Evolutionary conservation across 495 filamentous ascomycete genomes (phyloP).

Genomic region (Penicillium pancosmium): DNA sequence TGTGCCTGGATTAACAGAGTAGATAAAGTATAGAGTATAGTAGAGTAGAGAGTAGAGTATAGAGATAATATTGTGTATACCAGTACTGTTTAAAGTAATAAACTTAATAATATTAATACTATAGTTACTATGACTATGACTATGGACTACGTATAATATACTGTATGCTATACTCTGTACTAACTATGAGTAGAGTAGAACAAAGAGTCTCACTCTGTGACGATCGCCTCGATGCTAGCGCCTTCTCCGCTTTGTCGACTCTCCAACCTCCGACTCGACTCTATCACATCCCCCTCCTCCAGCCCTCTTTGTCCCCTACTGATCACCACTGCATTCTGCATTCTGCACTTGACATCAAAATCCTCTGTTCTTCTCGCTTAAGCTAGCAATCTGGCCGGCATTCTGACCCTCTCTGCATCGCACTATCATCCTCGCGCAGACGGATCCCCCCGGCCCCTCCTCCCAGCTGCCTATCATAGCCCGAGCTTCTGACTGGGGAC

Average conservation of each 20-base stretch:
- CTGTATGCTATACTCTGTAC: not conserved
- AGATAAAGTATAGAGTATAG: not conserved
- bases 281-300: slow-evolving; percentile 1
- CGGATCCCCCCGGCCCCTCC: slow-evolving; percentile 10
- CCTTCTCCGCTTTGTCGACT: slow-evolving; percentile 7
- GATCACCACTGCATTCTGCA: slow-evolving; percentile 20
- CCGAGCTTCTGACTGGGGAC: slow-evolving; percentile 14
- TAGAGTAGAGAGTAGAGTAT: not conserved
- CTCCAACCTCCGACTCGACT: not conserved
- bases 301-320: not conserved
- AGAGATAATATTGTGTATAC: no score
- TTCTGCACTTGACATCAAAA: no score
- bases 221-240: slow-evolving; percentile 3
- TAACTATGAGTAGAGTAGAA: not conserved
- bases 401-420: not conserved
- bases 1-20: not conserved
- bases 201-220: slow-evolving; percentile 3
- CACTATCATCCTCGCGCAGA: slow-evolving; percentile 14
- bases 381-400: slow-evolving; percentile 29
- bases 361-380: not conserved
- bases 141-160: not conserved
- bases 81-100: no score
- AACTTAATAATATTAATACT: no score
- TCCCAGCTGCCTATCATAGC: slow-evolving; percentile 23
- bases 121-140: not conserved